phyloP scores from a whole-genome alignment of 768 basidiomycete species.

The Kwoniella europaea region DNA sequence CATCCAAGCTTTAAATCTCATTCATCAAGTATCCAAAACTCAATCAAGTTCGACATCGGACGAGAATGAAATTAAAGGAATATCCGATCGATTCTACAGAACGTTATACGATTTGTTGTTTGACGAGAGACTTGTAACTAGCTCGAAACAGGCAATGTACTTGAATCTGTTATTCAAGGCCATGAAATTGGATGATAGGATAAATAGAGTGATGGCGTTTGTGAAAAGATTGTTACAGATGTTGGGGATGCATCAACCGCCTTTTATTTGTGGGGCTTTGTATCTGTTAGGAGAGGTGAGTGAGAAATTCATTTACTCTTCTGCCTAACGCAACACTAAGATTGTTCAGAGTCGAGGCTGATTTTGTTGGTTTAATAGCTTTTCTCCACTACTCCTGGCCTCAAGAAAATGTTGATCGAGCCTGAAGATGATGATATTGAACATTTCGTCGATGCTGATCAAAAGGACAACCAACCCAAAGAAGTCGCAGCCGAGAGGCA shows the following conservation, averaged over 20 bases:
- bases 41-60: slow-evolving; percentile 24
- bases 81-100: slow-evolving; percentile 65
- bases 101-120: slow-evolving; percentile 87
- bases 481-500: slow-evolving; percentile 15
- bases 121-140: slow-evolving; percentile 76
- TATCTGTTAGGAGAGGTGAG: slow-evolving; percentile 80
- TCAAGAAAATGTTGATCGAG: slow-evolving; percentile 62
- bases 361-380: slow-evolving; percentile 58
- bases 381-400: slow-evolving; percentile 63
- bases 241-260: slow-evolving; percentile 73
- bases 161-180: slow-evolving; percentile 91
- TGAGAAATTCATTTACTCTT: slow-evolving; percentile 9
- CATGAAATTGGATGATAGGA: slow-evolving; percentile 70
- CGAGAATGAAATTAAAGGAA: slow-evolving; percentile 35
- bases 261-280: slow-evolving; percentile 86
- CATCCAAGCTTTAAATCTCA: slow-evolving; percentile 84
- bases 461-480: slow-evolving; percentile 26
- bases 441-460: slow-evolving; percentile 54
- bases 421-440: slow-evolving; percentile 59
- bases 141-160: slow-evolving; percentile 95
- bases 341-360: background rate
- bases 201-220: slow-evolving; percentile 75
- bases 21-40: slow-evolving; percentile 71
- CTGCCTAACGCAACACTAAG: no score
- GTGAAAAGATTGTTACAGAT: slow-evolving; percentile 83